A percentile compares a stretch with the other conserved stretches of the same genome.
Conservation (phyloP, 1,139 yeast genomes). For the Fermentozyma sake region DNA sequence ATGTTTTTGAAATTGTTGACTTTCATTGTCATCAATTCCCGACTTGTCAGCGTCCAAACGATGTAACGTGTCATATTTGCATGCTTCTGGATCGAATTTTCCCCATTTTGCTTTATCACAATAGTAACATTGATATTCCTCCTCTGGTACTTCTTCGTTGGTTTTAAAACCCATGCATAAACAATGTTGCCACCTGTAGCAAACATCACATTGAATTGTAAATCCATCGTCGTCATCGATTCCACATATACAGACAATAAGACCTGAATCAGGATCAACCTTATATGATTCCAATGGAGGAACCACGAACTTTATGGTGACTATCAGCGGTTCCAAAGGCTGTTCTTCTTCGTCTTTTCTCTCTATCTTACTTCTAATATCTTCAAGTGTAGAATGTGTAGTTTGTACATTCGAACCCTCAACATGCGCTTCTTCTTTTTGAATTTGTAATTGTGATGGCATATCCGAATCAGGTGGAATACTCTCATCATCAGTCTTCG, state of each 20-base stretch:
- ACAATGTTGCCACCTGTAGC: conserved; percentile 94
- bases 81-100: conserved; percentile 41
- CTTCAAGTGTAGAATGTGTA: too few relatives aligned
- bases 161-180: conserved; percentile 76
- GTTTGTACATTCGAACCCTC: too few relatives aligned
- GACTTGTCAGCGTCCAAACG: conserved; percentile 20
- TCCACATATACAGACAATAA: conserved; percentile 87
- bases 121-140: conserved; percentile 69
- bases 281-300: conserved; percentile 46
- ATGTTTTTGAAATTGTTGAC: too few relatives aligned
- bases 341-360: too few relatives aligned
- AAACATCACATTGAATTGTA: conserved; percentile 88
- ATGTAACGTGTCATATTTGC: conserved; percentile 31
- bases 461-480: too few relatives aligned
- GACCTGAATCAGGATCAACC: conserved; percentile 76
- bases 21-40: conserved; percentile 4
- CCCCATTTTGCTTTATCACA: conserved; percentile 62
- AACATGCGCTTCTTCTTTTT: too few relatives aligned
- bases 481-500: not conserved
- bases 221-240: conserved; percentile 91
- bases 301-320: too few relatives aligned
- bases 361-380: too few relatives aligned
- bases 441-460: too few relatives aligned
- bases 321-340: too few relatives aligned
- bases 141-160: conserved; percentile 76